These are phyloP conservation scores for Cetraspora pellucida DNA, from an alignment of 192 early-diverging fungal genomes.

Conservation along the genomic window DNA sequence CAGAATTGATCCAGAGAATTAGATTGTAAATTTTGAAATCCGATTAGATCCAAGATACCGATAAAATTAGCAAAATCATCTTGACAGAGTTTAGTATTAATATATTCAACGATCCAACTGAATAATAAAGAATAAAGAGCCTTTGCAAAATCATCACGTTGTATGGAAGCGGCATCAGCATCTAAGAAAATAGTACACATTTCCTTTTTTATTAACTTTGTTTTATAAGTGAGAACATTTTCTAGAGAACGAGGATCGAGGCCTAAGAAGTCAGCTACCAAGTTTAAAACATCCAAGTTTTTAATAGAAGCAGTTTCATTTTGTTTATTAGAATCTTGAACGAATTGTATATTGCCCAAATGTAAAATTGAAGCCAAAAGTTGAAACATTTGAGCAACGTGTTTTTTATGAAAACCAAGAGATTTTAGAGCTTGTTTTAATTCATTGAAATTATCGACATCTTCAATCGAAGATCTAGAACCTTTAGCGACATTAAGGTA, in stretches of 20 bases:
- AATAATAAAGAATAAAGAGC: conserved; percentile 84
- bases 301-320: conserved; percentile 76
- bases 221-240: conserved; percentile 78
- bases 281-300: conserved; percentile 74
- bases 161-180: conserved; percentile 65
- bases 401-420: conserved; percentile 79
- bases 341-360: conserved; percentile 86
- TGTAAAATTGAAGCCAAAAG: conserved; percentile 83
- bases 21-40: conserved; percentile 60
- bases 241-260: conserved; percentile 71
- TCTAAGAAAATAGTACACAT: conserved; percentile 83
- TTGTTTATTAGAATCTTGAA: conserved; percentile 61
- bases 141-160: conserved; percentile 72
- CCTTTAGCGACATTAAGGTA: conserved; percentile 59
- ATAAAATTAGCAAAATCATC: conserved; percentile 73
- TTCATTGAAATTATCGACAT: conserved; percentile 62
- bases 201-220: conserved; percentile 79
- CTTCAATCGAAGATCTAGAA: conserved; percentile 63
- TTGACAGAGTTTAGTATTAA: conserved; percentile 79
- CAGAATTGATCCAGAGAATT: conserved; percentile 73
- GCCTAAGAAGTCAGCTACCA: conserved; percentile 82
- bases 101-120: conserved; percentile 81
- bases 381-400: conserved; percentile 83
- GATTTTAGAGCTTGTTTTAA: conserved; percentile 82
- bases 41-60: conserved; percentile 85